Conservation (phyloP, 1,284 basidiomycete species). For the Ceratobasidium papillatum region DNA sequence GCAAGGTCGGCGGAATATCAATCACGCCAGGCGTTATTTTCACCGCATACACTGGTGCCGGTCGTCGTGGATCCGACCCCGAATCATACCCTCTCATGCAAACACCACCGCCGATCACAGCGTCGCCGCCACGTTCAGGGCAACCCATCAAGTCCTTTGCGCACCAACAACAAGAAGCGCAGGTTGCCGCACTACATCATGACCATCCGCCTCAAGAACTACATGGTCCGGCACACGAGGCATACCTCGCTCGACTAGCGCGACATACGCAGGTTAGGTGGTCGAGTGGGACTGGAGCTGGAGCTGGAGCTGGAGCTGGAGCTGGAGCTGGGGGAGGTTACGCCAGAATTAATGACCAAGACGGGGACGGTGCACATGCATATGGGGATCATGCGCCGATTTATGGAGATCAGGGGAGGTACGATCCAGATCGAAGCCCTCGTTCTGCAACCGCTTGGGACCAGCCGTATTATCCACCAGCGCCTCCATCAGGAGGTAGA, state of each 20-base stretch:
- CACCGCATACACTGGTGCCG: neutral
- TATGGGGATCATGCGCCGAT: slow-evolving; percentile 22
- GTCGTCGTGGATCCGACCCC: slow-evolving; percentile 10
- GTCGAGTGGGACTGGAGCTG: neutral
- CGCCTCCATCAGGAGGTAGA: neutral
- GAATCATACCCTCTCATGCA: slow-evolving; percentile 29
- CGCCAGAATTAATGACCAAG: neutral
- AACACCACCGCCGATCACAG: slow-evolving; percentile 20
- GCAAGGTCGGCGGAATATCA: neutral
- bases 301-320: neutral
- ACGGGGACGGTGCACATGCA: slow-evolving; percentile 19
- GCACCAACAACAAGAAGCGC: slow-evolving; percentile 10
- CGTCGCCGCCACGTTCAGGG: slow-evolving; percentile 16
- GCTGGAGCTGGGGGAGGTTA: neutral
- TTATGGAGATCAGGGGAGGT: slow-evolving; percentile 1
- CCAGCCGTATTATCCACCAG: slow-evolving; percentile 23
- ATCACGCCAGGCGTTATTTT: slow-evolving; percentile 32
- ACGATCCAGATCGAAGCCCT: slow-evolving; percentile 9
- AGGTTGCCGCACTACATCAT: neutral
- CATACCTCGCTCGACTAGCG: slow-evolving; percentile 17
- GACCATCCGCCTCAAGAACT: slow-evolving; percentile 10
- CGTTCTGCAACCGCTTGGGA: neutral
- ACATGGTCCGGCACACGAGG: slow-evolving; percentile 5
- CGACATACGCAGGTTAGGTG: slow-evolving; percentile 5
- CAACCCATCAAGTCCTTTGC: slow-evolving; percentile 18